Conservation (phyloP, 176 grass and related monocot species). For the Ananas comosus region DNA sequence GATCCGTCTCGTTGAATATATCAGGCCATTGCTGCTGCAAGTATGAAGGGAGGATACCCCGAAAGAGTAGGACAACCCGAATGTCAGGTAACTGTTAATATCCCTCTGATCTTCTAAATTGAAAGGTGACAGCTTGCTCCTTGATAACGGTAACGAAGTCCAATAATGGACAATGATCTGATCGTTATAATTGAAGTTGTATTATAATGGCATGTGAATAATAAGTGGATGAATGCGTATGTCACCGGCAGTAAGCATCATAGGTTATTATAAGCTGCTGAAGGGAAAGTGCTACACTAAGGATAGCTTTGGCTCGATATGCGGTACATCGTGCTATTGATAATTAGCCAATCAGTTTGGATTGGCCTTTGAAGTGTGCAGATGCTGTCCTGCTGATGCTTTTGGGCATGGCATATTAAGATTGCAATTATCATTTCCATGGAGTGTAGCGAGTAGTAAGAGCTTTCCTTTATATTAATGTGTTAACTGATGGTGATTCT, state of each 20-base stretch:
- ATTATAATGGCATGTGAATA: too few relatives aligned
- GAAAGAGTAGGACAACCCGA: conserved; percentile 93
- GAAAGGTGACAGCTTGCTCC: not conserved
- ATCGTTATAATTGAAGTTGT: too few relatives aligned
- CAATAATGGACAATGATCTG: too few relatives aligned
- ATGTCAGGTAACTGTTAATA: conserved; percentile 63
- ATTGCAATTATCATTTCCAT: too few relatives aligned
- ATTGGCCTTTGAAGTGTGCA: not conserved
- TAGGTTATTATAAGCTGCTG: not conserved
- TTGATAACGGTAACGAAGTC: not conserved
- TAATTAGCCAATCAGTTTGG: not conserved
- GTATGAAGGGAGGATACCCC: conserved; percentile 96
- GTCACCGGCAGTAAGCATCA: not conserved
- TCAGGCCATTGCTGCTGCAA: conserved; percentile 98
- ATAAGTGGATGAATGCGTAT: too few relatives aligned
- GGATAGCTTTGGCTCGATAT: not conserved
- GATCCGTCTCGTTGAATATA: conserved; percentile 33
- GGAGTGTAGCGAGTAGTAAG: too few relatives aligned
- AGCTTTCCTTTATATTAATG: too few relatives aligned
- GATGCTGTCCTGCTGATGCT: not conserved
- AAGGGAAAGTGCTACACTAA: not conserved
- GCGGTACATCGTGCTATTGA: not conserved
- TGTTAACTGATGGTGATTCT: too few relatives aligned
- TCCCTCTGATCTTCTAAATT: conserved; percentile 9
- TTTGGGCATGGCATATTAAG: not conserved